Evolutionary conservation across 1,284 basidiomycete species (phyloP).

Genomic region (Quambalaria eucalypti): DNA sequence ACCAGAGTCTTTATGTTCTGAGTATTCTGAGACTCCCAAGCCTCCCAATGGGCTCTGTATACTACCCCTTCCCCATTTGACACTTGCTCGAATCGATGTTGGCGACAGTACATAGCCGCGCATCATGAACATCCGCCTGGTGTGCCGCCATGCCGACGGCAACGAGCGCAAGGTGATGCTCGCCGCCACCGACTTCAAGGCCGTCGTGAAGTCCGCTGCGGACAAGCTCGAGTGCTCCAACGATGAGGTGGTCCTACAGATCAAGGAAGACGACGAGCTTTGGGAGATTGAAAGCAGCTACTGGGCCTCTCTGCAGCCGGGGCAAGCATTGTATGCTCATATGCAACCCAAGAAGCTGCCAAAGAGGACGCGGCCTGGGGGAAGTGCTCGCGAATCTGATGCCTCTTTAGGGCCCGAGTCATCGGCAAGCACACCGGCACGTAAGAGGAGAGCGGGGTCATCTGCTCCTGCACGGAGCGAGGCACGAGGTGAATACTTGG

Average conservation of each 20-base stretch:
- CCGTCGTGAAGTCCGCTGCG: not conserved
- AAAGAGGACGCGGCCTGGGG: not conserved
- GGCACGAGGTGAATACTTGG: no score
- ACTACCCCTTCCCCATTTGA: no score
- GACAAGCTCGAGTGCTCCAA: not conserved
- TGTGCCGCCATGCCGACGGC: not conserved
- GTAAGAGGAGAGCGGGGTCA: not conserved
- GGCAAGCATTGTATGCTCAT: not conserved
- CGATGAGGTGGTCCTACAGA: not conserved
- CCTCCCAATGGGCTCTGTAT: no score
- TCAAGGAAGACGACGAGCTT: not conserved
- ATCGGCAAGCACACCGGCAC: not conserved
- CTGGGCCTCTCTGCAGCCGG: not conserved
- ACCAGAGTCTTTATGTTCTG: no score
- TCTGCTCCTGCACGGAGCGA: not conserved
- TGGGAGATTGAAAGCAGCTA: not conserved
- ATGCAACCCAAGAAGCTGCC: not conserved
- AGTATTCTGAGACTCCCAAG: no score
- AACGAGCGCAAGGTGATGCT: not conserved
- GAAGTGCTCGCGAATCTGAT: not conserved
- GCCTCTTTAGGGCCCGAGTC: not conserved
- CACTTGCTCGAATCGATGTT: constrained; percentile 2
- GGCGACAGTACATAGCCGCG: not conserved
- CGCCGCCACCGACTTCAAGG: not conserved
- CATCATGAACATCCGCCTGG: not conserved